Evolutionary conservation across 2,329 filamentous ascomycete species (phyloP), one percentile per base, ranked within the genome.

Genomic region (Microsporum audouinii): DNA sequence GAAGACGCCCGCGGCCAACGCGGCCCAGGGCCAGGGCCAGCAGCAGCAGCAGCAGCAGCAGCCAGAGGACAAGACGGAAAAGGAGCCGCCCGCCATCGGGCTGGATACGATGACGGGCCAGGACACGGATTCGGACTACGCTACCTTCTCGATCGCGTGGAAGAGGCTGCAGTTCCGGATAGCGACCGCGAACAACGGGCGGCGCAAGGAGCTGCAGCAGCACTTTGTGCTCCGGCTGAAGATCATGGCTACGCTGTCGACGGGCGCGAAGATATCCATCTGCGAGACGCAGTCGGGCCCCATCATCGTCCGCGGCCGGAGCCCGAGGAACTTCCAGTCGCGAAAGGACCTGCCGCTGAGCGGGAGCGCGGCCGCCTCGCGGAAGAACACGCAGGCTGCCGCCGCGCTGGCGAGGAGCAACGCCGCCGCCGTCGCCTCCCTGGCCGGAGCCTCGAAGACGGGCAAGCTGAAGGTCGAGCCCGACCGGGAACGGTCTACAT

Each of bases 121-220:
- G 64, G 82, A 95, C 39, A 75, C 84, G 66, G 88, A 92, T 60
- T 87, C 88, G 5, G 91, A 96, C 66, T 92, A 88, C 66, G 89
- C 89, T 14, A 91, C 89, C 51, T 95, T 95, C 68, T 91, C 91
- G 3, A 91, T 97, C 65, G 89, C 91, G 55, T 97, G 92, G 90
- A 91, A 94, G 68, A 83, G 92, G 62, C 77, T 97, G 64, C 92
- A 97, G 69, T 97, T 97, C 71, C 83, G 92, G 68, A 95, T 92
- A 72, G 92, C 92, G 17, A 97, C 92, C 6, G 92, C 92, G 61
- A 97, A 97, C 76, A 97, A 97, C 71, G 92, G 92, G 8, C 85
- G 92, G 63, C 82, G 92, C 64, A 95, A 96, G 77, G 92, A 97
- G 72, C 82, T 97, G 53, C 92, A 97, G 71, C 92, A 97, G 71